phyloP scores from a whole-genome alignment of 2,329 filamentous ascomycete species.

The Exophiala lecanii-corni region DNA sequence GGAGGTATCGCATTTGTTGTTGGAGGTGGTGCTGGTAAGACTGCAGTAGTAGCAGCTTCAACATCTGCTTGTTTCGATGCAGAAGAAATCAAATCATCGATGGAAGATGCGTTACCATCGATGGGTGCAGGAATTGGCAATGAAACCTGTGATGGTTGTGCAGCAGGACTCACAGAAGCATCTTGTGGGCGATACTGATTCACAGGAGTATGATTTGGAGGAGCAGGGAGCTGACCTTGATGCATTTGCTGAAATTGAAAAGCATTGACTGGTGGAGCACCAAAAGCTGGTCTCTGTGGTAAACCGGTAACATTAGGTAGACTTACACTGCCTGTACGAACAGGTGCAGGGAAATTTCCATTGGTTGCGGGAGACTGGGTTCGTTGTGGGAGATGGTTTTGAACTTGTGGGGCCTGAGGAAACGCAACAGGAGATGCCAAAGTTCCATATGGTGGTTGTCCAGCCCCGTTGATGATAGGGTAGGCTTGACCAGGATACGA shows the following conservation, averaged over 20 bases:
- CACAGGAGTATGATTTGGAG: conserved; percentile 28
- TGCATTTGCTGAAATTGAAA: conserved; percentile 56
- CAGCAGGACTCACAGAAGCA: conserved; percentile 5
- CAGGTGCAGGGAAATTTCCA: conserved; percentile 28
- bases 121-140: conserved; percentile 8
- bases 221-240: conserved; percentile 43
- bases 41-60: conserved; percentile 24
- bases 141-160: conserved; percentile 22
- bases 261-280: conserved; percentile 49
- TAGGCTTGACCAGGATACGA: conserved; percentile 36
- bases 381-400: conserved; percentile 42
- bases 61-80: conserved; percentile 43
- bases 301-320: conserved; percentile 54
- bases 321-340: conserved; percentile 50
- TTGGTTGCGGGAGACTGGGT: conserved; percentile 27
- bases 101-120: conserved; percentile 38
- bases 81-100: conserved; percentile 50
- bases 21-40: conserved; percentile 19
- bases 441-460: conserved; percentile 36
- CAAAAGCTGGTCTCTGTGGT: conserved; percentile 57
- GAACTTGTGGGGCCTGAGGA: conserved; percentile 38
- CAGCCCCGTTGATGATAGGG: conserved; percentile 30
- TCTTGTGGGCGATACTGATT: conserved; percentile 21
- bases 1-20: conserved; percentile 15
- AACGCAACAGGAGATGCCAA: conserved; percentile 40